A percentile compares a stretch with the other conserved stretches of the same genome.
These are phyloP conservation scores for Fusarium sororula DNA, from an alignment of 2,329 filamentous ascomycete genomes.

Conservation along the genomic window DNA sequence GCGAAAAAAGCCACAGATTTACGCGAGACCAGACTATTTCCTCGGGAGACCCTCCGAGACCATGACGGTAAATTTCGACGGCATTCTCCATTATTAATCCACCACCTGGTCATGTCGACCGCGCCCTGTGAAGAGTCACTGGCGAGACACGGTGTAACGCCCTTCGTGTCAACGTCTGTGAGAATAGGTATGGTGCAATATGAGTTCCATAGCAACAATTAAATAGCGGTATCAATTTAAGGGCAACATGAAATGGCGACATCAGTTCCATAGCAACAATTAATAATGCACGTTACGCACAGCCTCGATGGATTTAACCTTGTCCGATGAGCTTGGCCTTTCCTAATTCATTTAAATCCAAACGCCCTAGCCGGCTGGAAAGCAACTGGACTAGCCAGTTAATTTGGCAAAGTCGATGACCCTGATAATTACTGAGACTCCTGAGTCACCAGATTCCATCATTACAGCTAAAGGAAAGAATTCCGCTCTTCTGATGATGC, in stretches of 20 bases:
- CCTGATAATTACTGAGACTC: no score
- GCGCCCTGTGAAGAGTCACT: conserved; percentile 19
- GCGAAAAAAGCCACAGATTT: conserved; percentile 28
- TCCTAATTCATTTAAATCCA: no score
- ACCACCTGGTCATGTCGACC: conserved; percentile 26
- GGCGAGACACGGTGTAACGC: neutral
- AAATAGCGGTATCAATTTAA: neutral
- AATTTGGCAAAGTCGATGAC: no score
- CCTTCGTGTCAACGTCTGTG: neutral
- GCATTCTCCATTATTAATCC: conserved; percentile 34
- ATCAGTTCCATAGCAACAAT: neutral
- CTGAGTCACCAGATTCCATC: no score
- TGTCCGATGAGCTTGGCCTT: no score
- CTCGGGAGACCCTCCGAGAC: neutral
- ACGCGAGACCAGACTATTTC: conserved; percentile 1
- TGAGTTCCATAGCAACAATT: neutral
- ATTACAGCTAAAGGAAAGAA: no score
- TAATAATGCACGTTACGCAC: neutral
- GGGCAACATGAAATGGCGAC: neutral
- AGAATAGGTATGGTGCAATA: neutral
- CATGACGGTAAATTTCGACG: neutral
- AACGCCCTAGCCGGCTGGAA: no score
- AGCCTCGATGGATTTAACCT: neutral
- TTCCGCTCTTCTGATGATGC: no score
- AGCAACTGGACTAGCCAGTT: no score